Base-by-base conservation (phyloP, 768 basidiomycete genomes). In the Rubroboletus pulcherrimus region DNA sequence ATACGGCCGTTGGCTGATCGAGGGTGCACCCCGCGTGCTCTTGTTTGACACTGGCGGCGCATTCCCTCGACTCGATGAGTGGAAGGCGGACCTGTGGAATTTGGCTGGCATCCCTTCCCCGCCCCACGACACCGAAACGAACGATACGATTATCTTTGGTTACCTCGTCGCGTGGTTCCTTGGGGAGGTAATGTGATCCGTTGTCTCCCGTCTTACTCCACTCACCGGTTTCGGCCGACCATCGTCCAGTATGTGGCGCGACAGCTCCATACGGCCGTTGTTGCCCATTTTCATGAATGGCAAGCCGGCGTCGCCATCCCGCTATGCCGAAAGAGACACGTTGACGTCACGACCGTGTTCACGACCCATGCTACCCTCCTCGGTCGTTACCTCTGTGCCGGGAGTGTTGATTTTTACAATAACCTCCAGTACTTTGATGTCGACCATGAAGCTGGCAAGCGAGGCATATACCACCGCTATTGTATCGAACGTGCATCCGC, bases 201-300 rank as follows among this genome's bases (percentile, higher is more conserved):
- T 39, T 29, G 37, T 54, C 24, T 29, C 26, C 59, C 62, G 52
- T 49, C 33, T 7, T 7, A 7, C 45, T 17, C 39, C 26, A 31
- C 56, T 63, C 33, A 59, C 52, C 55, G 47, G 41, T 33, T 42
- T 14, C 15, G 42, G 14, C 63, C 38, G 63, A 40, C 53, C 5
- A 35, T 34, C 33, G 51, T 45, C 3, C 69, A 93, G 91, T 94
- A 92, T 66, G 86, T 91, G 39, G 67, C 89, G 29, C 85, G 84
- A 41, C 91, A 97, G 69, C 80, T 89, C 33, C 77, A 81, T 51
- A 91, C 85, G 6, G 93, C 95, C 17, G 91, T 98, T 64, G 81
- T 98, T 55, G 95, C 94, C 61, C 97, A 99, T 74, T 97, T 99
- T 78, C 97, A 99, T 72, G 97, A 99, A 74, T 99, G 97, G 97